phyloP scores from a whole-genome alignment of 1,139 yeast genomes.

The Ogataea hybrid region DNA sequence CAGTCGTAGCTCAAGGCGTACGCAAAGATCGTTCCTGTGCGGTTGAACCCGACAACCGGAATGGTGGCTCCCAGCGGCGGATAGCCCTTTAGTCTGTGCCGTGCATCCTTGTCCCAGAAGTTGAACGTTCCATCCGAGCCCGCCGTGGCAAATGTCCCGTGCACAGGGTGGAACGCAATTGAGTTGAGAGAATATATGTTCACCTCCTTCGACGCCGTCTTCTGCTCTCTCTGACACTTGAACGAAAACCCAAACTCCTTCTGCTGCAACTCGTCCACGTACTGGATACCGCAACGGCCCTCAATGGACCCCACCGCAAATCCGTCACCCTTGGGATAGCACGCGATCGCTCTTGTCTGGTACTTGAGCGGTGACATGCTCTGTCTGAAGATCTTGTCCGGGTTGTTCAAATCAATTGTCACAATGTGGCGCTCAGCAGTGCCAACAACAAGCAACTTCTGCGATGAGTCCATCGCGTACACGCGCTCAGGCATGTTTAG shows the following conservation, averaged over 20 bases:
- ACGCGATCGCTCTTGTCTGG: constrained; percentile 81
- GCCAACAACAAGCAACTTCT: constrained; percentile 82
- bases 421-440: constrained; percentile 88
- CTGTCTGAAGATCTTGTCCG: constrained; percentile 77
- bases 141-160: constrained; percentile 91
- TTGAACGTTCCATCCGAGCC: constrained; percentile 95
- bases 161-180: constrained; percentile 82
- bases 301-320: constrained; percentile 92
- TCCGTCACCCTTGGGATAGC: constrained; percentile 89
- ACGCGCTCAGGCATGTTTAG: constrained; percentile 86
- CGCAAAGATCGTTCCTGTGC: constrained; percentile 82
- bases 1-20: constrained; percentile 94
- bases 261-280: constrained; percentile 81
- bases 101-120: constrained; percentile 95
- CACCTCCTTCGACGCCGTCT: constrained; percentile 46
- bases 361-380: constrained; percentile 81
- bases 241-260: constrained; percentile 76
- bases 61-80: constrained; percentile 73
- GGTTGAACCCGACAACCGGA: constrained; percentile 76
- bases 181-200: constrained; percentile 76
- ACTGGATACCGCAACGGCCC: constrained; percentile 97
- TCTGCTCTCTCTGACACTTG: constrained; percentile 83
- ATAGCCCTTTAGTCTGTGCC: constrained; percentile 82
- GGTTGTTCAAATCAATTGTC: constrained; percentile 77
- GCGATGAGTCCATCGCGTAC: constrained; percentile 82